Evolutionary conservation across 176 grass and related monocot species (phyloP).

Genomic region (Cenchrus purpureus): DNA sequence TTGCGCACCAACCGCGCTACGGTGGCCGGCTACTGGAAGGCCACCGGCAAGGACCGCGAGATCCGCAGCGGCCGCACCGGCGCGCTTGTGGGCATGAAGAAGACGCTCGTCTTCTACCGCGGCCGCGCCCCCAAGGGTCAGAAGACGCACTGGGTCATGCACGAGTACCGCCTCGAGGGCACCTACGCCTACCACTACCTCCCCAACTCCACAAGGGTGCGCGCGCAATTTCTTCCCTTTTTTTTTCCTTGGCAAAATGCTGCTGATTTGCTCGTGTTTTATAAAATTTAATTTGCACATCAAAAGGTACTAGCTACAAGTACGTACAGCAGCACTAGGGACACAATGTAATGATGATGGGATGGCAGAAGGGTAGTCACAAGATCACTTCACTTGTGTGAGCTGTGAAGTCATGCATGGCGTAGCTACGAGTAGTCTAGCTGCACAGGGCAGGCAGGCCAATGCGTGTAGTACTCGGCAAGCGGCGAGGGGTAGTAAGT

Average conservation of each 20-base stretch:
- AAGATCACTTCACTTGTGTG: neutral
- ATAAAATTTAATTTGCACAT: too few species aligned
- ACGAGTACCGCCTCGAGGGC: conserved; percentile 89
- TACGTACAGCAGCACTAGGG: neutral
- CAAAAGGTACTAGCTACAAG: neutral
- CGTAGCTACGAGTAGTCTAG: conserved; percentile 3
- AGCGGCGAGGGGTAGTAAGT: neutral
- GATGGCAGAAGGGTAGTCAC: neutral
- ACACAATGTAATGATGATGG: conserved; percentile 25
- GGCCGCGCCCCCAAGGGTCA: conserved; percentile 83
- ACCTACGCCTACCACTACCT: conserved; percentile 71
- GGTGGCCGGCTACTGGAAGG: conserved; percentile 91
- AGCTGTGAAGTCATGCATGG: conserved; percentile 13
- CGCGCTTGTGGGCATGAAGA: conserved; percentile 92
- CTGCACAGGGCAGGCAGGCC: neutral
- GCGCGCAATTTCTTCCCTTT: neutral
- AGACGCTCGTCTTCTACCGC: conserved; percentile 95
- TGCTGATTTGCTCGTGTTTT: neutral
- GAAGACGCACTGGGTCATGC: conserved; percentile 98
- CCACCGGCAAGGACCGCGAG: conserved; percentile 98
- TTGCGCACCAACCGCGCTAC: conserved; percentile 94
- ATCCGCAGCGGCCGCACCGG: conserved; percentile 57
- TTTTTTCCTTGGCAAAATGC: neutral
- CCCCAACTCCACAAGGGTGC: conserved; percentile 65
- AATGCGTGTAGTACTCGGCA: conserved; percentile 30